phyloP scores from a whole-genome alignment of 345 rosid genomes.

The Eutrema heterophyllum region DNA sequence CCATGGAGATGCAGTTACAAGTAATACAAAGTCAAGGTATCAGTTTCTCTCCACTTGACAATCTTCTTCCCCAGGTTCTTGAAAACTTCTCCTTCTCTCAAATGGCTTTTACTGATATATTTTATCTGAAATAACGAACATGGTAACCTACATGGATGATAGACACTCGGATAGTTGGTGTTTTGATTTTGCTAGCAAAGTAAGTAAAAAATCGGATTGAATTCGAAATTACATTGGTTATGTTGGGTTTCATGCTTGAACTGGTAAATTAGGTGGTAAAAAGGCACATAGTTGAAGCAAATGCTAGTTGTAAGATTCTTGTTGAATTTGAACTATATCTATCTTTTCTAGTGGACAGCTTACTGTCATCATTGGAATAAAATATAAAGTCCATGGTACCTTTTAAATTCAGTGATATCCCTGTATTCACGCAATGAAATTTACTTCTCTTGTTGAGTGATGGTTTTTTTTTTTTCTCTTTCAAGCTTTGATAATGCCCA shows the following conservation, averaged over 20 bases:
- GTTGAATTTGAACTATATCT: background rate
- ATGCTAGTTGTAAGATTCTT: background rate
- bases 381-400: background rate
- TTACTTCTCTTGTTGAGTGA: background rate
- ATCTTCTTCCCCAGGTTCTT: background rate
- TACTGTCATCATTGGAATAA: background rate
- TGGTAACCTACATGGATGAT: background rate
- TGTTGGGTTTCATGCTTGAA: background rate
- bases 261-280: background rate
- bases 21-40: conserved; percentile 64
- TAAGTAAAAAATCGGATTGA: background rate
- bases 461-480: background rate
- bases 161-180: background rate
- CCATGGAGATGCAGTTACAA: conserved; percentile 85
- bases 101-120: background rate
- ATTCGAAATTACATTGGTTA: background rate
- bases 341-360: background rate
- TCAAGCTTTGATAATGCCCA: background rate
- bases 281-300: background rate
- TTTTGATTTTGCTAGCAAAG: background rate
- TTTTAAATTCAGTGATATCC: background rate
- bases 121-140: background rate
- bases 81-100: background rate
- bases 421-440: background rate
- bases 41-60: background rate